phyloP scores from a whole-genome alignment of 2,329 filamentous ascomycete genomes.

The Didymella sp. region DNA sequence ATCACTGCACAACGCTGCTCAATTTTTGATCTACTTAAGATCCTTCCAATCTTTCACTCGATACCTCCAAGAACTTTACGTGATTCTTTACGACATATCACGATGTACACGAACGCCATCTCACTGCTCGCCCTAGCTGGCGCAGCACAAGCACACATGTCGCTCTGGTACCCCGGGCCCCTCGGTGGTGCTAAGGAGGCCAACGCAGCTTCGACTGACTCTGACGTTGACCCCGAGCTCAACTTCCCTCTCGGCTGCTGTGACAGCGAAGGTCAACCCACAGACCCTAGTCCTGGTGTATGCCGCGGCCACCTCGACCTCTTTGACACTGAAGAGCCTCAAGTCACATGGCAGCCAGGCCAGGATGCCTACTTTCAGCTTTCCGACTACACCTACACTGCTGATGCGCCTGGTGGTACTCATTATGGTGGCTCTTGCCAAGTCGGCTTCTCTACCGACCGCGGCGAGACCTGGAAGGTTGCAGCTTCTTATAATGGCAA shows the following conservation, averaged over 20 bases:
- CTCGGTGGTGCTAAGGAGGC: constrained; percentile 56
- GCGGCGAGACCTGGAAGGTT: constrained; percentile 55
- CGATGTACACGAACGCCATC: constrained; percentile 39
- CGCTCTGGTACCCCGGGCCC: constrained; percentile 52
- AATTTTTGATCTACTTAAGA: constrained; percentile 21
- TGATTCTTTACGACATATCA: constrained; percentile 14
- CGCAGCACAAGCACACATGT: constrained; percentile 51
- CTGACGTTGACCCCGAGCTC: constrained; percentile 37
- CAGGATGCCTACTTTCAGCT: constrained; percentile 51
- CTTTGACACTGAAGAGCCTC: constrained; percentile 53
- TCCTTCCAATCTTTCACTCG: constrained; percentile 16
- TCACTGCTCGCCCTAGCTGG: constrained; percentile 39
- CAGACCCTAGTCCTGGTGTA: constrained; percentile 41
- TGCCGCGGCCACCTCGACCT: constrained; percentile 56
- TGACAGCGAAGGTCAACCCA: constrained; percentile 47
- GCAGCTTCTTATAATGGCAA: constrained; percentile 56
- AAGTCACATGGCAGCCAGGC: constrained; percentile 54
- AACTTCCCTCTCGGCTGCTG: constrained; percentile 58
- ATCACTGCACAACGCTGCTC: constrained; percentile 16
- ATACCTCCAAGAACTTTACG: constrained; percentile 15
- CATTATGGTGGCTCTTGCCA: constrained; percentile 59
- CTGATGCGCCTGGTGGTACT: constrained; percentile 45
- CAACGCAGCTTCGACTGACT: constrained; percentile 35
- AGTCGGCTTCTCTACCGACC: constrained; percentile 54
- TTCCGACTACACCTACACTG: constrained; percentile 44